Percentiles rank a stretch among this genome's conserved stretches.
phyloP scores from a whole-genome alignment of 306 rosid species.

The Vicia faba region DNA sequence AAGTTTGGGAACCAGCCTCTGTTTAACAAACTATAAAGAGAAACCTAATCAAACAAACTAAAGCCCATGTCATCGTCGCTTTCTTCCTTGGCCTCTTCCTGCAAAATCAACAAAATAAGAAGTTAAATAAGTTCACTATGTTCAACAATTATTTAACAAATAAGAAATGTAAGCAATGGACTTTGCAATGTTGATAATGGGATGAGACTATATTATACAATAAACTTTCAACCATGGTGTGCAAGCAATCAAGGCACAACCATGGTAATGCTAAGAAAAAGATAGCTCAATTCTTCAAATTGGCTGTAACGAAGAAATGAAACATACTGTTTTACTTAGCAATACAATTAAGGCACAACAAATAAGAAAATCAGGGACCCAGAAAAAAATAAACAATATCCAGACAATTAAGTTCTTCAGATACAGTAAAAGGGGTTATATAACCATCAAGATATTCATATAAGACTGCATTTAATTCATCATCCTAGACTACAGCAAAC shows the following conservation, averaged over 20 bases:
- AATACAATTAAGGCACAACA: no score
- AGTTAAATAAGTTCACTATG: background rate
- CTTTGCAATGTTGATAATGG: no score
- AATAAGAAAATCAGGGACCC: no score
- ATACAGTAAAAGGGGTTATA: no score
- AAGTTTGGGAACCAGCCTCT: conserved; percentile 9
- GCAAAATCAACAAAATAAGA: conserved; percentile 32
- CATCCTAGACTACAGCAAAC: no score
- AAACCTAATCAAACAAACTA: conserved; percentile 57
- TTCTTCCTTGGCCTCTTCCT: conserved; percentile 74
- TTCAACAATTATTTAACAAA: background rate
- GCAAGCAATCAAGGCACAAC: no score
- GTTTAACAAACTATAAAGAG: conserved; percentile 25
- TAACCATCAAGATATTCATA: background rate
- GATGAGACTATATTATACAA: background rate
- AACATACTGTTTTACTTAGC: no score
- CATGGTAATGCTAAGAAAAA: no score
- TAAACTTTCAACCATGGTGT: background rate
- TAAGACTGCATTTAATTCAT: background rate
- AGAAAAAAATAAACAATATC: no score
- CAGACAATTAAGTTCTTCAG: no score
- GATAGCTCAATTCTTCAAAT: background rate
- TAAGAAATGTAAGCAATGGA: no score
- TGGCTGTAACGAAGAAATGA: no score
- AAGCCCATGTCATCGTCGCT: conserved; percentile 68